Percentiles rank a stretch among this genome's conserved stretches.
Evolutionary conservation across 495 filamentous ascomycete genomes (phyloP).

Genomic region (Lindgomyces ingoldianus): DNA sequence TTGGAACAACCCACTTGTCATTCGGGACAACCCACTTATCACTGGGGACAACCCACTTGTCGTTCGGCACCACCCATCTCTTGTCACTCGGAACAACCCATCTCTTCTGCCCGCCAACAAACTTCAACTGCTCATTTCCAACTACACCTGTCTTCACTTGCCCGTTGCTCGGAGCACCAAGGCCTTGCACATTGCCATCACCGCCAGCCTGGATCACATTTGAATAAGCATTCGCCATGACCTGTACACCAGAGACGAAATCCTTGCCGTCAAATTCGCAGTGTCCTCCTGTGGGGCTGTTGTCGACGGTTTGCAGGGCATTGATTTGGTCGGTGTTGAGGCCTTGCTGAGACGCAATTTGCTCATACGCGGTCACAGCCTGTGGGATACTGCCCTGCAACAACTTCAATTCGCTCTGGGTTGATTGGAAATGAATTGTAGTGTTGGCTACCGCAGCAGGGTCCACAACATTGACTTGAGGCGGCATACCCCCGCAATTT

Average conservation of each 20-base stretch:
- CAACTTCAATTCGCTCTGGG: conserved; percentile 48
- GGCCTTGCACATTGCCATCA: conserved; percentile 46
- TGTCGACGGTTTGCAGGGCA: conserved; percentile 53
- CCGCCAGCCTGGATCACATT: conserved; percentile 49
- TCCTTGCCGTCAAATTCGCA: conserved; percentile 55
- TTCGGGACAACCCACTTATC: background rate
- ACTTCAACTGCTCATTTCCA: conserved; percentile 49
- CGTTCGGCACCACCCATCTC: conserved; percentile 15
- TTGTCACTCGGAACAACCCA: background rate
- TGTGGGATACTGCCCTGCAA: conserved; percentile 51
- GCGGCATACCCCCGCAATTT: conserved; percentile 52
- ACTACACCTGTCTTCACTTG: conserved; percentile 50
- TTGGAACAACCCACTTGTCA: background rate
- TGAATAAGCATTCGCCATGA: conserved; percentile 50
- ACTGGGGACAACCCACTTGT: background rate
- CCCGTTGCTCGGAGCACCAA: conserved; percentile 40
- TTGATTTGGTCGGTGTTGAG: conserved; percentile 45
- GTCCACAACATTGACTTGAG: conserved; percentile 49
- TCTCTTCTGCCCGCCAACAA: conserved; percentile 33
- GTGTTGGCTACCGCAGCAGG: conserved; percentile 42
- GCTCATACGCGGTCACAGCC: conserved; percentile 53
- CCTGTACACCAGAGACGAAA: conserved; percentile 53
- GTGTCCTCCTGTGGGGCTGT: conserved; percentile 52
- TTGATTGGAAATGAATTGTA: conserved; percentile 55
- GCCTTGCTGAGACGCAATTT: conserved; percentile 44